Evolutionary conservation across 1,284 basidiomycete genomes (phyloP).

Genomic region (Rhodotorula sp.): DNA sequence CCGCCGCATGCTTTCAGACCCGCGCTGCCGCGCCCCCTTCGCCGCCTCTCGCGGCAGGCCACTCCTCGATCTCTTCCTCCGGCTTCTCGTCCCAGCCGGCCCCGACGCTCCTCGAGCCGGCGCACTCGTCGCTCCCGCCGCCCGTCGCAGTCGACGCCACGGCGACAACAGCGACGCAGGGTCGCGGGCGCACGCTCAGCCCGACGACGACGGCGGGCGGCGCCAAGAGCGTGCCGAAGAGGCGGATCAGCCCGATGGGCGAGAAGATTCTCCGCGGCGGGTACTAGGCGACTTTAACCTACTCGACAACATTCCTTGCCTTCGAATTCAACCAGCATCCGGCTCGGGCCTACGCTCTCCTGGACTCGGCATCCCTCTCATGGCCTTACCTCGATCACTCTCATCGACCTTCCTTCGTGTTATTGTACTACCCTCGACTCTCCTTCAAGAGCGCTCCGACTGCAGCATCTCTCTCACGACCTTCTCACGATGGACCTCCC

Average conservation of each 20-base stretch:
- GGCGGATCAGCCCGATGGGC: slow-evolving; percentile 35
- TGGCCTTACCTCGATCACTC: no score
- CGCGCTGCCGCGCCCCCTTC: slow-evolving; percentile 14
- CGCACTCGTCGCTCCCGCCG: slow-evolving; percentile 8
- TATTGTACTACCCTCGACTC: background rate
- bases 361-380: background rate
- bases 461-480: background rate
- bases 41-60: slow-evolving; percentile 3
- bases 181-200: background rate
- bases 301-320: no score
- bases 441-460: background rate
- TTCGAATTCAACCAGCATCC: background rate
- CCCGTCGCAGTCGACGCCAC: background rate
- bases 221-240: slow-evolving; percentile 15
- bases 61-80: background rate
- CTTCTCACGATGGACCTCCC: background rate
- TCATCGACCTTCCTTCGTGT: background rate
- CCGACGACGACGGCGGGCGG: background rate
- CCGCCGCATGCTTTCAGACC: background rate
- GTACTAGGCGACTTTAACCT: slow-evolving; percentile 8
- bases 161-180: background rate
- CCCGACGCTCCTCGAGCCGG: slow-evolving; percentile 9
- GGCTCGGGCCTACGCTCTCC: background rate
- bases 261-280: slow-evolving; percentile 36
- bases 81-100: slow-evolving; percentile 4